phyloP scores from a whole-genome alignment of 345 rosid genomes.

The Gossypium turneri region DNA sequence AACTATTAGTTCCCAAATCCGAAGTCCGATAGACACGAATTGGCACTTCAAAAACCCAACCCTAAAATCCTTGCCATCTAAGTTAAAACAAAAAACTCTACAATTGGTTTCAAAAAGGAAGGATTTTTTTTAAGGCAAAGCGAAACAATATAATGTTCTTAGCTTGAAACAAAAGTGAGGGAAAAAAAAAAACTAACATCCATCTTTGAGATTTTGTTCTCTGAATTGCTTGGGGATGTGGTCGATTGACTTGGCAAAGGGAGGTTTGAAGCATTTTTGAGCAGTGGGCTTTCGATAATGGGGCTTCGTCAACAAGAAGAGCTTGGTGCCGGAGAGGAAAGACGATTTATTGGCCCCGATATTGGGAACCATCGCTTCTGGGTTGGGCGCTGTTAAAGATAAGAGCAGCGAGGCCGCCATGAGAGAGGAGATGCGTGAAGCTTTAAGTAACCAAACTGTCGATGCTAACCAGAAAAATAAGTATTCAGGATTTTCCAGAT shows the following conservation, averaged over 20 bases:
- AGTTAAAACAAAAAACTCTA: background rate
- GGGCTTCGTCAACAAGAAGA: conserved; percentile 22
- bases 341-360: conserved; percentile 34
- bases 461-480: background rate
- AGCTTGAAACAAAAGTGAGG: background rate
- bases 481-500: background rate
- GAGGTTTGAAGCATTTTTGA: conserved; percentile 30
- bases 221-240: conserved; percentile 81
- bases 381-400: conserved; percentile 35
- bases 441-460: background rate
- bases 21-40: background rate
- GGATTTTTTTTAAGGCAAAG: too few relatives aligned
- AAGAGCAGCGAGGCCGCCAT: conserved; percentile 58
- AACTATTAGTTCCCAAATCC: background rate
- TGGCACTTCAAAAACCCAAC: background rate
- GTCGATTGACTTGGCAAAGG: conserved; percentile 43
- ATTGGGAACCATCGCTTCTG: conserved; percentile 25
- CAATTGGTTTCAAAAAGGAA: background rate
- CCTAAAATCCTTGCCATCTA: background rate
- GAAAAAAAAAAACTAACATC: conserved; percentile 44
- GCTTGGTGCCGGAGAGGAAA: conserved; percentile 40
- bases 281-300: conserved; percentile 13
- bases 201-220: conserved; percentile 68
- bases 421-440: background rate
- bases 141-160: background rate